Evolutionary conservation across 306 rosid genomes (phyloP).

Genomic region (Trifolium repens): DNA sequence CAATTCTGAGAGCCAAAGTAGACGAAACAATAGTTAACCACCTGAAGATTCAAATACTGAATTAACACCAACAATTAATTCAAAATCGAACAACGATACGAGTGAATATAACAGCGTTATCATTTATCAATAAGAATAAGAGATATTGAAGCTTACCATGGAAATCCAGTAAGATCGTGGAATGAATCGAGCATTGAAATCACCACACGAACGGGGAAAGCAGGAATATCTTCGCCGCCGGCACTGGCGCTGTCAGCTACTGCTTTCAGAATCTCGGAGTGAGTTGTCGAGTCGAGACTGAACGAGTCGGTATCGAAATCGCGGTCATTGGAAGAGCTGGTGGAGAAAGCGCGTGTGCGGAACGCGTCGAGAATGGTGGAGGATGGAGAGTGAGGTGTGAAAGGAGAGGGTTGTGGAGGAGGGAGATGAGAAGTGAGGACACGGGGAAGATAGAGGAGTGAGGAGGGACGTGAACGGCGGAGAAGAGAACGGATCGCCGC

Average conservation of each 20-base stretch:
- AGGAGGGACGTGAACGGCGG: conserved; percentile 54
- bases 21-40: conserved; percentile 76
- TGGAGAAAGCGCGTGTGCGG: conserved; percentile 59
- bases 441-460: conserved; percentile 42
- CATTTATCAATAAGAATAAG: neutral
- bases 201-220: conserved; percentile 59
- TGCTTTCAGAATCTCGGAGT: conserved; percentile 45
- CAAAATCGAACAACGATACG: neutral
- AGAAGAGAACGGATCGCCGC: conserved; percentile 49
- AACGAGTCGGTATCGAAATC: conserved; percentile 41
- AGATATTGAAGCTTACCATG: conserved; percentile 63
- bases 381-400: conserved; percentile 32
- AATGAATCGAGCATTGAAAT: conserved; percentile 66
- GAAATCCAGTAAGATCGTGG: conserved; percentile 79
- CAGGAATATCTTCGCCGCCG: conserved; percentile 39
- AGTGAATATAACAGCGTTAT: neutral
- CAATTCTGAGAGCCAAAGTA: conserved; percentile 72
- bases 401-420: conserved; percentile 21
- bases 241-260: conserved; percentile 34
- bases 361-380: conserved; percentile 41
- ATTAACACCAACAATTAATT: conserved; percentile 35
- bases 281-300: conserved; percentile 34
- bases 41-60: conserved; percentile 54
- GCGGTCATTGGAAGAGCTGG: conserved; percentile 47
- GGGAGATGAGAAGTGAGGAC: conserved; percentile 36